These are phyloP conservation scores for Xylaria hypoxylon DNA, from an alignment of 2,329 filamentous ascomycete genomes.

Conservation along the genomic window DNA sequence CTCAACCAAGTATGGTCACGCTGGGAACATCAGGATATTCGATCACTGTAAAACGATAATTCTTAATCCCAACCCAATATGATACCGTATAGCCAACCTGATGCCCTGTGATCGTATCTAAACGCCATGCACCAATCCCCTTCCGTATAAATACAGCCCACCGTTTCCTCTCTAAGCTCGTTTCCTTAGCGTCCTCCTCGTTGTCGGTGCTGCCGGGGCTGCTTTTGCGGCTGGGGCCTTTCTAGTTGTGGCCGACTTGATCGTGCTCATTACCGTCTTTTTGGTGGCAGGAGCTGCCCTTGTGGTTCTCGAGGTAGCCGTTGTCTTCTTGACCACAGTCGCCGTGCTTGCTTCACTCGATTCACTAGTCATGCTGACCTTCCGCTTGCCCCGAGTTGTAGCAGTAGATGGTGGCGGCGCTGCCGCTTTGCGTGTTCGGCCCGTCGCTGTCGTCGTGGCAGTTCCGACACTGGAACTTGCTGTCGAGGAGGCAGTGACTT, in stretches of 20 bases:
- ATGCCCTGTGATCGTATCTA: conserved; percentile 23
- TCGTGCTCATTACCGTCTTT: conserved; percentile 65
- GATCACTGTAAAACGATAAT: conserved; percentile 33
- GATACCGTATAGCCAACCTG: conserved; percentile 17
- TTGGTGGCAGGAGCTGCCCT: conserved; percentile 57
- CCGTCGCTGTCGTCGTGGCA: conserved; percentile 47
- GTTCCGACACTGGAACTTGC: conserved; percentile 54
- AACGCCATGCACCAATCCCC: conserved; percentile 33
- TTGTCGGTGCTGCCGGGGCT: conserved; percentile 56
- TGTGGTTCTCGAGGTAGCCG: conserved; percentile 54
- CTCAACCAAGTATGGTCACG: conserved; percentile 30
- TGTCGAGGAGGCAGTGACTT: conserved; percentile 59
- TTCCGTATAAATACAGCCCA: conserved; percentile 15
- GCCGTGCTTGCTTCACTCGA: conserved; percentile 72
- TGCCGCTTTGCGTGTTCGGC: conserved; percentile 52
- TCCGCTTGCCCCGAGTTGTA: conserved; percentile 61
- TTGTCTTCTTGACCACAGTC: conserved; percentile 70
- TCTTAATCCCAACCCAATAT: conserved; percentile 34
- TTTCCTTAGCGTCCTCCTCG: conserved; percentile 66
- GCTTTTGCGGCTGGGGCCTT: conserved; percentile 61
- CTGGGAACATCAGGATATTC: conserved; percentile 31
- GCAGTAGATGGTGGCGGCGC: conserved; percentile 55
- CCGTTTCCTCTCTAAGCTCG: conserved; percentile 53
- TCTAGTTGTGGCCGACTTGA: conserved; percentile 63
- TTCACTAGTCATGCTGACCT: conserved; percentile 71